These are phyloP conservation scores for Nakazawaea populi DNA, from an alignment of 805 yeast species.

Conservation along the genomic window DNA sequence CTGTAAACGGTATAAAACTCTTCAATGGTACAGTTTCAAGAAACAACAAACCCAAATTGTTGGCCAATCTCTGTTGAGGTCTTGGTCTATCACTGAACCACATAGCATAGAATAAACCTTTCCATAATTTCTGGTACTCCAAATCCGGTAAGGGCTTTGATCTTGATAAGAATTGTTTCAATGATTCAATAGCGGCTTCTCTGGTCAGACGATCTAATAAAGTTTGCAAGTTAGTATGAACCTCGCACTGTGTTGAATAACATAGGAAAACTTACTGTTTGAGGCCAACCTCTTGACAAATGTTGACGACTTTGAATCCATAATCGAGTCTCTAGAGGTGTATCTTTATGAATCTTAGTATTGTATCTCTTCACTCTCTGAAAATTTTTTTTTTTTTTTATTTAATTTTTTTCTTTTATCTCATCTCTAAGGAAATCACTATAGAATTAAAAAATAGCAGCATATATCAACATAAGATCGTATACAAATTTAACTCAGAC, in stretches of 20 bases:
- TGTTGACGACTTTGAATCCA: conserved; percentile 27
- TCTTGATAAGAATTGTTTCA: conserved; percentile 50
- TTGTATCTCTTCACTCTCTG: not conserved
- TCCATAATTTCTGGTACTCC: conserved; percentile 85
- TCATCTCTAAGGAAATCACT: not conserved
- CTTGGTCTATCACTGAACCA: conserved; percentile 95
- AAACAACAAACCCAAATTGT: conserved; percentile 54
- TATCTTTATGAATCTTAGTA: not conserved
- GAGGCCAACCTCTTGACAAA: conserved; percentile 83
- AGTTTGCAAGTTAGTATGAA: too few relatives aligned
- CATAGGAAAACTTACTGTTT: conserved; percentile 36
- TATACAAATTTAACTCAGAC: too few relatives aligned
- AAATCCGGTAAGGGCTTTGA: conserved; percentile 35
- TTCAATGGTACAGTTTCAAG: conserved; percentile 35
- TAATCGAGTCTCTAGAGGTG: too few relatives aligned
- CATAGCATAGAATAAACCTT: conserved; percentile 91
- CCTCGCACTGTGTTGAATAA: too few relatives aligned
- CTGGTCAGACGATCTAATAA: conserved; percentile 54
- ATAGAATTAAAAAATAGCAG: too few relatives aligned
- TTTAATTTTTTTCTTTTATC: not conserved
- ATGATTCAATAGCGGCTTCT: conserved; percentile 62
- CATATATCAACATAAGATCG: too few relatives aligned
- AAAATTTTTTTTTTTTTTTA: not conserved
- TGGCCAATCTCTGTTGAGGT: conserved; percentile 84
- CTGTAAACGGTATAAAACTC: conserved; percentile 46